phyloP scores from a whole-genome alignment of 1,139 yeast genomes.

The Waltiozyma sp. region DNA sequence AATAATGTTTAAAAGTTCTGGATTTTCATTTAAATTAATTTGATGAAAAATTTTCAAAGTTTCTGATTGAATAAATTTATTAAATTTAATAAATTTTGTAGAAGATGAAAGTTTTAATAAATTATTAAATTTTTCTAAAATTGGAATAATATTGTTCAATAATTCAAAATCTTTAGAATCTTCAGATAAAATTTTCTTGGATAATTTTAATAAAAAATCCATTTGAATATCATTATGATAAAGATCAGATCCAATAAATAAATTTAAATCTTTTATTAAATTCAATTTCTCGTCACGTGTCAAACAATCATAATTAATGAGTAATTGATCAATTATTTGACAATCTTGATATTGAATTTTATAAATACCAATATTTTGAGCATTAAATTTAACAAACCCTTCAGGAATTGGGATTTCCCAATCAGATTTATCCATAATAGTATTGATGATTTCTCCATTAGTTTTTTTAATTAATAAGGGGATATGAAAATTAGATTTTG shows the following conservation, averaged over 20 bases:
- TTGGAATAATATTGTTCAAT: slow-evolving; percentile 17
- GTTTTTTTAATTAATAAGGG: slow-evolving; percentile 39
- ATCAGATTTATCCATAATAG: slow-evolving; percentile 38
- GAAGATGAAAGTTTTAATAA: slow-evolving; percentile 12
- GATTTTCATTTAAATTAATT: no score
- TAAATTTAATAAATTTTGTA: slow-evolving; percentile 12
- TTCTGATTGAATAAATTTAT: slow-evolving; percentile 21
- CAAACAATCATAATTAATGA: slow-evolving; percentile 19
- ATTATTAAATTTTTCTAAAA: slow-evolving; percentile 14
- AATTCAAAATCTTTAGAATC: slow-evolving; percentile 15
- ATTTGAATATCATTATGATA: slow-evolving; percentile 19
- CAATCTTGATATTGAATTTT: slow-evolving; percentile 25
- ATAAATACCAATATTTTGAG: slow-evolving; percentile 37
- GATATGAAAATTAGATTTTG: slow-evolving; percentile 19
- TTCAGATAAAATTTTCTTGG: slow-evolving; percentile 10
- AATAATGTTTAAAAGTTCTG: slow-evolving; percentile 25
- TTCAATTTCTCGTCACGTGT: slow-evolving; percentile 19
- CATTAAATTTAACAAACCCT: slow-evolving; percentile 30
- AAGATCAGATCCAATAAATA: slow-evolving; percentile 19
- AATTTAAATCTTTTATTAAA: slow-evolving; percentile 22
- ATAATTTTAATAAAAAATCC: slow-evolving; percentile 16
- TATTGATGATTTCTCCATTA: slow-evolving; percentile 27
- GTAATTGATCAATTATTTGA: slow-evolving; percentile 21
- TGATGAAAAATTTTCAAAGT: slow-evolving; percentile 13
- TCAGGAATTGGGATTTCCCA: slow-evolving; percentile 24